phyloP scores from a whole-genome alignment of 352 stramenopile genomes.

The Plasmopara viticola region DNA sequence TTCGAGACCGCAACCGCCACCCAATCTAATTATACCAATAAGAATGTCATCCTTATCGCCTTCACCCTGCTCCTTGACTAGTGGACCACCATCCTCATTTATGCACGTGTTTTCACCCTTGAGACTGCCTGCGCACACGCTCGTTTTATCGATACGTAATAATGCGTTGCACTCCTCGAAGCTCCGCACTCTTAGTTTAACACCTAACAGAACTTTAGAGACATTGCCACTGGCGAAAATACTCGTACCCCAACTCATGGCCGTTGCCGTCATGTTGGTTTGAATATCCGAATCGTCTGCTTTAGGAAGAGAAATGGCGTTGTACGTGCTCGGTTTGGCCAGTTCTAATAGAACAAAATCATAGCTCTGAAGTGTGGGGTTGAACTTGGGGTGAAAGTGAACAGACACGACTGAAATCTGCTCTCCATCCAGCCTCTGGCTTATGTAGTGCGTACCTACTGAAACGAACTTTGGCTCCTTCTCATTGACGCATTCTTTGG shows the following conservation, averaged over 20 bases:
- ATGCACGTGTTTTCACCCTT: background rate
- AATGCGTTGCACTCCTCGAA: too few species aligned
- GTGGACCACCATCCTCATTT: background rate
- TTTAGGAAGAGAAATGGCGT: constrained; percentile 19
- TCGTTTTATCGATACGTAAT: background rate
- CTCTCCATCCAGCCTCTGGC: constrained; percentile 3
- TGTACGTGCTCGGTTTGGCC: constrained; percentile 7
- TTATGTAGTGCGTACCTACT: constrained; percentile 8
- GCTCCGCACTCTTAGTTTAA: too few species aligned
- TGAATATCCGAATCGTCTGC: background rate
- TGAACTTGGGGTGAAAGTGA: constrained; percentile 1
- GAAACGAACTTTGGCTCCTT: background rate
- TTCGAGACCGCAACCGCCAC: background rate
- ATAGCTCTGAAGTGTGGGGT: constrained; percentile 1
- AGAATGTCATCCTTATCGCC: background rate
- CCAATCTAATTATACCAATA: background rate
- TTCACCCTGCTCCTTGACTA: background rate
- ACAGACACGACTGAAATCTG: constrained; percentile 3
- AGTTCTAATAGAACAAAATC: constrained; percentile 38
- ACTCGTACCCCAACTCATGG: constrained; percentile 2
- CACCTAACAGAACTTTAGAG: too few species aligned
- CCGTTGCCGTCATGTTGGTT: background rate
- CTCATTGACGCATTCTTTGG: background rate
- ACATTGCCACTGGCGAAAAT: background rate
- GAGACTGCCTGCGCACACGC: background rate